Base-by-base conservation (phyloP, 2,329 filamentous ascomycete genomes). In the Didymella keratinophila region DNA sequence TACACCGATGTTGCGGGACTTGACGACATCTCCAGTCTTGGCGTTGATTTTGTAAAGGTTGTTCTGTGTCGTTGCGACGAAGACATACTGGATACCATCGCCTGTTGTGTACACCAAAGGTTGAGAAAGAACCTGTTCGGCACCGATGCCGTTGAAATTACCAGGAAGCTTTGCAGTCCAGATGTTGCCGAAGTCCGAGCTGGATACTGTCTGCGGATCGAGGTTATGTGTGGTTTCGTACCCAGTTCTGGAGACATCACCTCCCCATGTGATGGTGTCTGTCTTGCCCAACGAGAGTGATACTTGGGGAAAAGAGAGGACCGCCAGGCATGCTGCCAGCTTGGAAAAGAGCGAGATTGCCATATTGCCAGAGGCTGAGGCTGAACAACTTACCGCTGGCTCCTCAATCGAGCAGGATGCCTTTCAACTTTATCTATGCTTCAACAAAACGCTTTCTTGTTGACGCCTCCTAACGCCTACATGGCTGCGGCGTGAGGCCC, bases 141-240 rank as follows among this genome's bases (percentile, higher is more conserved):
- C 56, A 2, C 73, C 75, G 3, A 71, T 60, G 16, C 78, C 79
- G 36, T 80, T 78, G 70, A 85, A 87, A 18, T 75, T 79, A 6
- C 85, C 85, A 0, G 84, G 83, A 1, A 87, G 77, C 0, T 66
- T 46, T 0, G 81, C 82, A 64, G 78, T 80, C 76, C 85, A 87
- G 8, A 87, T 72, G 58, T 85, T 81, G 20, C 80, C 83, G 62
- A 87, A 88, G 49, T 83, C 79, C 2, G 81, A 72, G 54, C 83
- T 84, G 39, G 78, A 80, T 2, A 88, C 84, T 9, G 87, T 76
- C 14, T 82, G 78, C 1, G 86, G 86, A 66, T 88, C 84, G 81
- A 88, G 84, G 72, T 88, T 88, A 69, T 88, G 86, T 67, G 86
- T 87, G 20, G 77, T 79, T 69, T 84, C 81, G 68, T 86, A 86